phyloP scores from a whole-genome alignment of 352 stramenopile species.

The Phytopythium litorale region DNA sequence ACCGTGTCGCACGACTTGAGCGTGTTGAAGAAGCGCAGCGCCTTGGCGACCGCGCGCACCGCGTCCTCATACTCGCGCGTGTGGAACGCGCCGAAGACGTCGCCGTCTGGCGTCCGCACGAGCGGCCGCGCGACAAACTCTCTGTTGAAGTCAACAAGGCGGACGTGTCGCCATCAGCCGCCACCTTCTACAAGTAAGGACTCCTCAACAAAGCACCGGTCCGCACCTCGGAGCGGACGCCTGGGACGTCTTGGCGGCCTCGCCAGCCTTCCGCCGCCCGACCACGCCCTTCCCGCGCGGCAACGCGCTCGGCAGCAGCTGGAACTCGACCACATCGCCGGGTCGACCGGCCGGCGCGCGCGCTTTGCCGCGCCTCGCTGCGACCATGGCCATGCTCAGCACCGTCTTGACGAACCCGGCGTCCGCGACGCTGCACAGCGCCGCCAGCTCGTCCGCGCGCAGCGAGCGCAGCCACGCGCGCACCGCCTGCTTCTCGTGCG shows the following conservation, averaged over 20 bases:
- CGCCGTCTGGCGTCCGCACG: conserved; percentile 42
- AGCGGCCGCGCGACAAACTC: conserved; percentile 56
- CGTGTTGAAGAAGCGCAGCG: conserved; percentile 56
- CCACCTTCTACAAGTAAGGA: neutral
- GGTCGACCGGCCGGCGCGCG: neutral
- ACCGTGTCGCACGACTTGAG: conserved; percentile 71
- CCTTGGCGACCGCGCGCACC: conserved; percentile 26
- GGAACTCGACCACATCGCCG: conserved; percentile 40
- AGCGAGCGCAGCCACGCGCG: conserved; percentile 50
- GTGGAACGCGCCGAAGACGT: conserved; percentile 50
- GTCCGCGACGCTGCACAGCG: conserved; percentile 61
- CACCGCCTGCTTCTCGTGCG: conserved; percentile 28
- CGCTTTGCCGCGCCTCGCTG: conserved; percentile 3
- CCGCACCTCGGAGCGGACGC: conserved; percentile 16
- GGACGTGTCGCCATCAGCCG: conserved; percentile 1
- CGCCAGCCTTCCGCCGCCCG: neutral
- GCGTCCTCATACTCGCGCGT: conserved; percentile 37
- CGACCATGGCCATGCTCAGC: conserved; percentile 56
- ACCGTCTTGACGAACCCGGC: conserved; percentile 75
- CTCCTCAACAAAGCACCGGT: neutral
- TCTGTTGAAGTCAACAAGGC: conserved; percentile 10
- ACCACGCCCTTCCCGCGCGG: conserved; percentile 10
- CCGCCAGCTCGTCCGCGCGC: conserved; percentile 39
- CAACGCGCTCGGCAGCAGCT: conserved; percentile 28
- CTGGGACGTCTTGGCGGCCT: conserved; percentile 6